phyloP scores from a whole-genome alignment of 768 basidiomycete genomes.

The Saitozyma podzolica region DNA sequence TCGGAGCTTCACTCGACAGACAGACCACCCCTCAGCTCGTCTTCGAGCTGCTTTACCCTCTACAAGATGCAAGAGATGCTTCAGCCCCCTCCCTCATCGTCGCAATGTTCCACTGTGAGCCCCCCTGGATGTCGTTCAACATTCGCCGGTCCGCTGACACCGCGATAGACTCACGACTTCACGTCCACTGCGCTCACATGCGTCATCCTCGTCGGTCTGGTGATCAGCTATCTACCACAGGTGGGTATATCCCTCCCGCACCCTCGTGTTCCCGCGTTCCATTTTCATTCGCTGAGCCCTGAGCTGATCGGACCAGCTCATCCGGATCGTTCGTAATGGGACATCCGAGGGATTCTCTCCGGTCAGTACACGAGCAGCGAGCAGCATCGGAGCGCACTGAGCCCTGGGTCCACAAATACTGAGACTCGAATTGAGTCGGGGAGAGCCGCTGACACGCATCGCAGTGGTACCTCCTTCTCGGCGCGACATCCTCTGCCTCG shows the following conservation, averaged over 20 bases:
- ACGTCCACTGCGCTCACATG: conserved; percentile 66
- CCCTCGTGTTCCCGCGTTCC: background rate
- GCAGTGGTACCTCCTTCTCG: conserved; percentile 78
- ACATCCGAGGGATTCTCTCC: conserved; percentile 90
- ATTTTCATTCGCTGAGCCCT: background rate
- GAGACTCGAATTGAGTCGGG: background rate
- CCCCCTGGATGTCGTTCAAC: too few species aligned
- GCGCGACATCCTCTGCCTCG: conserved; percentile 77
- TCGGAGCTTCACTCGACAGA: background rate
- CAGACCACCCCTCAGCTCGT: too few species aligned
- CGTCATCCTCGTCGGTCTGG: conserved; percentile 68
- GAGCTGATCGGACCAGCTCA: conserved; percentile 58
- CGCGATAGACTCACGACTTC: conserved; percentile 68
- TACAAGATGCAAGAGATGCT: background rate
- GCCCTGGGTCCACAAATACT: too few species aligned
- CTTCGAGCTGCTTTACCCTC: too few species aligned
- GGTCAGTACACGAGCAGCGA: conserved; percentile 21
- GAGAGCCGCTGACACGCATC: background rate
- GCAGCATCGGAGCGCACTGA: too few species aligned
- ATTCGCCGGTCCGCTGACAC: too few species aligned
- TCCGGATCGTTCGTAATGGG: conserved; percentile 72
- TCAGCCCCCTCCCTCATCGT: conserved; percentile 3
- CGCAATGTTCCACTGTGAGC: conserved; percentile 15
- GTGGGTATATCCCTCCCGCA: conserved; percentile 51
- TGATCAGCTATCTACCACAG: conserved; percentile 83